phyloP scores from a whole-genome alignment of 106 monocot genomes.

The Acorus calamus region DNA sequence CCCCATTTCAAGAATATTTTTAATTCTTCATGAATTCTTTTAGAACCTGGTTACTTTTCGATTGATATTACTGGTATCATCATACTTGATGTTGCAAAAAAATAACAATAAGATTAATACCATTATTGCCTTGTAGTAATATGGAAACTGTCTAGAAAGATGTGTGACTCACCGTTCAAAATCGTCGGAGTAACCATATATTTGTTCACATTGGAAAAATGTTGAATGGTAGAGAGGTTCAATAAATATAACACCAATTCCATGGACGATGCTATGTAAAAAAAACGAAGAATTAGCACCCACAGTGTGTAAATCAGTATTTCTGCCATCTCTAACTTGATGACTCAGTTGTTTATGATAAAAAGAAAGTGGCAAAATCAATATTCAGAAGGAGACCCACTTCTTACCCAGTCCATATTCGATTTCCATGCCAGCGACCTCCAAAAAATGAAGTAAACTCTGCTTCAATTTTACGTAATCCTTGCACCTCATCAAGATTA shows the following conservation, averaged over 20 bases:
- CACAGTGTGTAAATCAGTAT: neutral
- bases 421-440: slow-evolving; percentile 27
- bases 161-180: slow-evolving; percentile 21
- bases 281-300: slow-evolving; percentile 5
- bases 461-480: slow-evolving; percentile 15
- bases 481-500: slow-evolving; percentile 11
- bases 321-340: too few species aligned
- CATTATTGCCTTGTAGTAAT: too few species aligned
- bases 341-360: too few species aligned
- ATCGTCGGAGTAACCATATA: slow-evolving; percentile 25
- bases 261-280: slow-evolving; percentile 9
- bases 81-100: too few species aligned
- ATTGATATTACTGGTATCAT: too few species aligned
- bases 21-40: too few species aligned
- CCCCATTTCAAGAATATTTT: too few species aligned
- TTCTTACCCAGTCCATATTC: slow-evolving; percentile 27
- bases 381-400: too few species aligned
- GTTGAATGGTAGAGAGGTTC: slow-evolving; percentile 13
- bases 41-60: too few species aligned
- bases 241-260: slow-evolving; percentile 20
- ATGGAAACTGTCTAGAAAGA: too few species aligned
- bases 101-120: too few species aligned
- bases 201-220: slow-evolving; percentile 19
- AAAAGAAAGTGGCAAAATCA: too few species aligned
- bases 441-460: slow-evolving; percentile 32